A percentile compares a stretch with the other conserved stretches of the same genome.
phyloP scores from a whole-genome alignment of 1,284 basidiomycete genomes.

The Phellopilus nigrolimitatus region DNA sequence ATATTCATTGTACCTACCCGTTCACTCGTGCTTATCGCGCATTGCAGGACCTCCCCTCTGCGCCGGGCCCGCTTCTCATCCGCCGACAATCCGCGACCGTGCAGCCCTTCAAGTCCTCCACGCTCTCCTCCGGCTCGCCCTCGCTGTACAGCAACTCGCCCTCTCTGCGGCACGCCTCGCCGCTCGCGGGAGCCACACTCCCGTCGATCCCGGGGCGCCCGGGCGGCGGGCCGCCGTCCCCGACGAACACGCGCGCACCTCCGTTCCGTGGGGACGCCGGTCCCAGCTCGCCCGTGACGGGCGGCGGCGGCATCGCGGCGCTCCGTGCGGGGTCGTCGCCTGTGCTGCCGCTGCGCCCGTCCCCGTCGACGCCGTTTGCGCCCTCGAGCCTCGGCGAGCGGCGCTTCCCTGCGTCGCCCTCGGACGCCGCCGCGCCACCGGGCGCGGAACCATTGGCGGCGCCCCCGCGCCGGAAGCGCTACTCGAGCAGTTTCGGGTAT shows the following conservation, averaged over 20 bases:
- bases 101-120: slow-evolving; percentile 67
- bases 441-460: slow-evolving; percentile 14
- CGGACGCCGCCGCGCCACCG: slow-evolving; percentile 1
- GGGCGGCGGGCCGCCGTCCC: slow-evolving; percentile 13
- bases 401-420: slow-evolving; percentile 29
- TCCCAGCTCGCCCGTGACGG: slow-evolving; percentile 6
- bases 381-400: slow-evolving; percentile 46
- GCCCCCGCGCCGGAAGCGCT: slow-evolving; percentile 30
- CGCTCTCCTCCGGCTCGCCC: slow-evolving; percentile 51
- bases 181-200: slow-evolving; percentile 13
- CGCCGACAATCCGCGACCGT: slow-evolving; percentile 47
- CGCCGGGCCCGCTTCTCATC: slow-evolving; percentile 44
- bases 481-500: slow-evolving; percentile 68
- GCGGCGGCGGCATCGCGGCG: background rate
- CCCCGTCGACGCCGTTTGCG: slow-evolving; percentile 35
- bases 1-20: background rate
- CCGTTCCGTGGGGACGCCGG: slow-evolving; percentile 8
- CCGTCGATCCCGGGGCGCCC: slow-evolving; percentile 13
- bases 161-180: slow-evolving; percentile 8
- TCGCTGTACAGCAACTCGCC: slow-evolving; percentile 33
- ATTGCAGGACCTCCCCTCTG: slow-evolving; percentile 33
- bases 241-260: slow-evolving; percentile 4
- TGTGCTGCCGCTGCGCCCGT: slow-evolving; percentile 34
- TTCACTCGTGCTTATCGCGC: background rate
- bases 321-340: slow-evolving; percentile 33